phyloP scores from a whole-genome alignment of 139 green algal species.

The Chlamydomonas incerta region DNA sequence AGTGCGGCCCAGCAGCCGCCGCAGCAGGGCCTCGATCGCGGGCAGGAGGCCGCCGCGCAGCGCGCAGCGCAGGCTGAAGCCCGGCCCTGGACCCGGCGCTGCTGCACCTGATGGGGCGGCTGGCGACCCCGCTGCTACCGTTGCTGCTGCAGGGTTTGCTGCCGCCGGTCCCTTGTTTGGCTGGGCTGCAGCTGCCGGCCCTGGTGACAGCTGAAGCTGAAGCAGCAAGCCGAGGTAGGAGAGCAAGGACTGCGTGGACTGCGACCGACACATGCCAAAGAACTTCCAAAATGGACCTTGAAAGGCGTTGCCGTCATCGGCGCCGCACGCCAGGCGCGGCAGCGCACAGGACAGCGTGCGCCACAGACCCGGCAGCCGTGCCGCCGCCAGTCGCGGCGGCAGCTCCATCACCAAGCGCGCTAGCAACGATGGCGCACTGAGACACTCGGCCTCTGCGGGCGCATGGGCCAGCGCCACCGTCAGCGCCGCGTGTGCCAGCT shows the following conservation, averaged over 20 bases:
- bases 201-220: no score
- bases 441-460: neutral
- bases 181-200: no score
- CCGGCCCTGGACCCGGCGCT: neutral
- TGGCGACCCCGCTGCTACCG: no score
- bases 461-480: neutral
- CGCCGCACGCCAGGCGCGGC: neutral
- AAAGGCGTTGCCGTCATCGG: no score
- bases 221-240: no score
- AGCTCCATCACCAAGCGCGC: neutral
- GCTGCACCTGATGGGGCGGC: no score
- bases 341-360: neutral
- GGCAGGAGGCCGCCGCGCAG: neutral
- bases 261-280: neutral
- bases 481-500: neutral
- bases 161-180: no score
- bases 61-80: neutral
- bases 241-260: neutral
- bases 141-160: no score
- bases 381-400: neutral
- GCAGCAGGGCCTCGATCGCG: neutral
- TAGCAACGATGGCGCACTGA: neutral
- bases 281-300: neutral
- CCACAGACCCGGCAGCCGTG: neutral
- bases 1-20: neutral